Conservation (phyloP, 2,329 filamentous ascomycete species). For the Cytospora mali region DNA sequence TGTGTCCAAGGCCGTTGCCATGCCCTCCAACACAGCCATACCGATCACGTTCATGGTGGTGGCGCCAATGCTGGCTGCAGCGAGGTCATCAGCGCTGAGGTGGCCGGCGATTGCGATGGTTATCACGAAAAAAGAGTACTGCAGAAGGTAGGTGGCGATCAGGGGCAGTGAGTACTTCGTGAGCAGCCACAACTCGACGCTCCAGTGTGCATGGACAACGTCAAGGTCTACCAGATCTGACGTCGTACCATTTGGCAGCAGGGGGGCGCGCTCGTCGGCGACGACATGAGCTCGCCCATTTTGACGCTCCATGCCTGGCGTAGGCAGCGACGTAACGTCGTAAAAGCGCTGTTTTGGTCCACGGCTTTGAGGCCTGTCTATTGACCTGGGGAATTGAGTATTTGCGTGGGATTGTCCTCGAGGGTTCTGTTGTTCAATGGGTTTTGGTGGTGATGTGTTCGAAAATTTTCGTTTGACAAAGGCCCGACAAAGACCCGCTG, state of each 20-base stretch:
- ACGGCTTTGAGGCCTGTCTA: neutral
- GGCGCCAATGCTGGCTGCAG: slow-evolving; percentile 53
- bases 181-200: slow-evolving; percentile 28
- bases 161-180: slow-evolving; percentile 48
- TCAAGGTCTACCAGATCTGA: neutral
- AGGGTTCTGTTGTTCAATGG: neutral
- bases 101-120: slow-evolving; percentile 56
- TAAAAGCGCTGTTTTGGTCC: neutral
- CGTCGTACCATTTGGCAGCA: slow-evolving; percentile 12
- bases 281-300: neutral
- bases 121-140: slow-evolving; percentile 55
- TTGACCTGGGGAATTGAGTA: neutral
- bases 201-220: slow-evolving; percentile 3
- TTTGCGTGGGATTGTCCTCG: too few species aligned
- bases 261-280: slow-evolving; percentile 19
- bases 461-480: neutral
- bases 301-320: slow-evolving; percentile 2
- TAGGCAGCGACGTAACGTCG: neutral
- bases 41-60: slow-evolving; percentile 59
- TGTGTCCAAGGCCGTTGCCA: slow-evolving; percentile 54
- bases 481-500: too few species aligned
- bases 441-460: neutral
- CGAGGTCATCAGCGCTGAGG: slow-evolving; percentile 54
- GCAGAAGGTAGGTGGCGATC: slow-evolving; percentile 55
- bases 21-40: slow-evolving; percentile 52